phyloP scores from a whole-genome alignment of 169 alveolate species.

The Plasmodium gonderi region DNA sequence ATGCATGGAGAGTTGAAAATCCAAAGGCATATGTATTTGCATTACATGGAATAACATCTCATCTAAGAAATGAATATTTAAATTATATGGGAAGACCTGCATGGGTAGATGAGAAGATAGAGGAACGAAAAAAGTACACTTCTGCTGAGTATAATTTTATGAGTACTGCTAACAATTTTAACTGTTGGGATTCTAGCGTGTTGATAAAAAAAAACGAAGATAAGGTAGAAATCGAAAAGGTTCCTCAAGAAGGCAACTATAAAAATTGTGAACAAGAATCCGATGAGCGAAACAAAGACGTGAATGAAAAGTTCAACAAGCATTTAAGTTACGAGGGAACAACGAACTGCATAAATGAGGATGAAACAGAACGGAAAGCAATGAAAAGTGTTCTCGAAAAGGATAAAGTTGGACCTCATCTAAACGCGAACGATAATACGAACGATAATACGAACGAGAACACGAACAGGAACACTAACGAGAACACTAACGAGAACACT shows the following conservation, averaged over 20 bases:
- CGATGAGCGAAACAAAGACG: not conserved
- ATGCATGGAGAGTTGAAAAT: constrained; percentile 72
- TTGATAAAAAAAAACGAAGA: not conserved
- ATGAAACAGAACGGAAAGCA: too few relatives aligned
- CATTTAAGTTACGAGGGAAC: not conserved
- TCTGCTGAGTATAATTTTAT: not conserved
- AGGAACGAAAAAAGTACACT: not conserved
- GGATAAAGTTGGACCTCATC: too few relatives aligned
- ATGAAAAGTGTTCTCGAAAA: too few relatives aligned
- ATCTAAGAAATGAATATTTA: constrained; percentile 79
- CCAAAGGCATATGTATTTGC: constrained; percentile 80
- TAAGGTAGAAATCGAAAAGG: not conserved
- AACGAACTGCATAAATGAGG: not conserved
- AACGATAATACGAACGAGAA: too few relatives aligned
- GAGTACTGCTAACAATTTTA: not conserved
- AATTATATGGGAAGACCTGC: constrained; percentile 72
- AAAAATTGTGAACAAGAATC: not conserved
- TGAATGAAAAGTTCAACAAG: not conserved
- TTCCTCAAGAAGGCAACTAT: not conserved
- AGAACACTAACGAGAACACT: too few relatives aligned
- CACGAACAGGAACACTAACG: too few relatives aligned
- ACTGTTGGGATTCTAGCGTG: not conserved
- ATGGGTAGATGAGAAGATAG: constrained; percentile 16
- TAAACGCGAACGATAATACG: too few relatives aligned
- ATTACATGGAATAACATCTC: constrained; percentile 82